Conservation (phyloP, 495 filamentous ascomycete genomes). For the Aspergillus hancockii region DNA sequence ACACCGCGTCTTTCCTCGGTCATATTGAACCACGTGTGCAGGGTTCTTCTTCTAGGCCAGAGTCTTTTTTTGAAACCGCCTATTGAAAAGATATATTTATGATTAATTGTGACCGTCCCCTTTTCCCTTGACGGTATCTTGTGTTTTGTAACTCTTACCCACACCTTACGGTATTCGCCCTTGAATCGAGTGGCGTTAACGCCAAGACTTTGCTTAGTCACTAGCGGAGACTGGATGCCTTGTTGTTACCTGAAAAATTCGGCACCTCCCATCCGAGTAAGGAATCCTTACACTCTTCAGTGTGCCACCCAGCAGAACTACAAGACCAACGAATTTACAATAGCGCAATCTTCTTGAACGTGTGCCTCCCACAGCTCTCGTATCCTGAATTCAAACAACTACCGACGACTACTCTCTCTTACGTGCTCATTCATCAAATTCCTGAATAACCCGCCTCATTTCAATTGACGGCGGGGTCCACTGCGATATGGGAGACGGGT, state of each 20-base stretch:
- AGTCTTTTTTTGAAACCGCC: neutral
- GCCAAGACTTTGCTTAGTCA: conserved; percentile 27
- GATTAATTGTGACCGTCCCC: neutral
- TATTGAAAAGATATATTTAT: neutral
- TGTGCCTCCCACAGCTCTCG: neutral
- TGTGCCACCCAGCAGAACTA: conserved; percentile 14
- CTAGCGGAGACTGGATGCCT: conserved; percentile 22
- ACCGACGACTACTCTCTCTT: conserved; percentile 1
- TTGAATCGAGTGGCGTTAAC: conserved; percentile 16
- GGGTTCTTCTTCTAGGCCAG: neutral
- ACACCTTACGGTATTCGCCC: conserved; percentile 5
- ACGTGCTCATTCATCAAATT: conserved; percentile 3
- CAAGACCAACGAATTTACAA: conserved; percentile 18
- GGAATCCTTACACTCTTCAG: conserved; percentile 17
- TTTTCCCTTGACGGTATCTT: neutral
- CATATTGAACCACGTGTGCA: conserved; percentile 18
- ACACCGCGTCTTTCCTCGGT: conserved; percentile 14
- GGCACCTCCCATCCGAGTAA: conserved; percentile 24
- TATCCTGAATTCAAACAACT: neutral
- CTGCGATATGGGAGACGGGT: conserved; percentile 50
- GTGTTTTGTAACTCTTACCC: conserved; percentile 15
- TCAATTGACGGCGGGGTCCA: conserved; percentile 38
- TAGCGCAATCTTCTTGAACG: conserved; percentile 7
- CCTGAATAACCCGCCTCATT: conserved; percentile 22
- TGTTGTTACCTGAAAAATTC: conserved; percentile 38